phyloP scores from a whole-genome alignment of 495 filamentous ascomycete genomes.

The Penicillium pulvis region DNA sequence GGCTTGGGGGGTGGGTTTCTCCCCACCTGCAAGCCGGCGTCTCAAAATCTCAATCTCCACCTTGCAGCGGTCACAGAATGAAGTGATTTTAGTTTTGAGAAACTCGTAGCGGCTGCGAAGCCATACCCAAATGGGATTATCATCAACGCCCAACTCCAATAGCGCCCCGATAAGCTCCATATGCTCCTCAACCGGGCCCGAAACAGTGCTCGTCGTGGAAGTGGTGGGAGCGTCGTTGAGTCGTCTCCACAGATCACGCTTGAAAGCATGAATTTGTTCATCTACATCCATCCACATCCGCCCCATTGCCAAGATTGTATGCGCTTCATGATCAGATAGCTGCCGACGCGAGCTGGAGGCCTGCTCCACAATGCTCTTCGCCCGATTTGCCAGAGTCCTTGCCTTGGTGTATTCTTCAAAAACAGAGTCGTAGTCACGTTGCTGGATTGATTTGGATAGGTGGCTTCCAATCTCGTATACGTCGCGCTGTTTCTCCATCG shows the following conservation, averaged over 20 bases:
- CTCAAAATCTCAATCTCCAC: slow-evolving; percentile 91
- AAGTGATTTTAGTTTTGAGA: slow-evolving; percentile 77
- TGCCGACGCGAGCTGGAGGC: slow-evolving; percentile 46
- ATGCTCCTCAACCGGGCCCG: slow-evolving; percentile 69
- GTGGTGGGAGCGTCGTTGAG: slow-evolving; percentile 61
- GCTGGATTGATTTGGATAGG: slow-evolving; percentile 83
- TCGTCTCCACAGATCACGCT: slow-evolving; percentile 82
- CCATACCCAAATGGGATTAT: slow-evolving; percentile 97
- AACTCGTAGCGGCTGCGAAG: slow-evolving; percentile 85
- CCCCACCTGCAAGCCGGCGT: slow-evolving; percentile 70
- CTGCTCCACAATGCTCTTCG: slow-evolving; percentile 60
- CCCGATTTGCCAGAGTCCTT: slow-evolving; percentile 71
- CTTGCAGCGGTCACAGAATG: slow-evolving; percentile 77
- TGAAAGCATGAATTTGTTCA: slow-evolving; percentile 79
- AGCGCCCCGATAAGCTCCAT: slow-evolving; percentile 88
- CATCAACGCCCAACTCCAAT: slow-evolving; percentile 87
- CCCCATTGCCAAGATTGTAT: slow-evolving; percentile 82
- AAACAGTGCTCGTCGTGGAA: slow-evolving; percentile 40
- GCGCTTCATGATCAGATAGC: slow-evolving; percentile 72
- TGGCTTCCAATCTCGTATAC: slow-evolving; percentile 76
- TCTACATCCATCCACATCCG: slow-evolving; percentile 95
- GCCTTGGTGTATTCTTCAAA: slow-evolving; percentile 85
- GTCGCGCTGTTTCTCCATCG: slow-evolving; percentile 75
- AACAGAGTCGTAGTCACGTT: slow-evolving; percentile 82
- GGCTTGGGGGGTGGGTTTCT: slow-evolving; percentile 66